Evolutionary conservation across 768 basidiomycete species (phyloP), one percentile per base, ranked within the genome.

Genomic region (Tremella yokohamensis): DNA sequence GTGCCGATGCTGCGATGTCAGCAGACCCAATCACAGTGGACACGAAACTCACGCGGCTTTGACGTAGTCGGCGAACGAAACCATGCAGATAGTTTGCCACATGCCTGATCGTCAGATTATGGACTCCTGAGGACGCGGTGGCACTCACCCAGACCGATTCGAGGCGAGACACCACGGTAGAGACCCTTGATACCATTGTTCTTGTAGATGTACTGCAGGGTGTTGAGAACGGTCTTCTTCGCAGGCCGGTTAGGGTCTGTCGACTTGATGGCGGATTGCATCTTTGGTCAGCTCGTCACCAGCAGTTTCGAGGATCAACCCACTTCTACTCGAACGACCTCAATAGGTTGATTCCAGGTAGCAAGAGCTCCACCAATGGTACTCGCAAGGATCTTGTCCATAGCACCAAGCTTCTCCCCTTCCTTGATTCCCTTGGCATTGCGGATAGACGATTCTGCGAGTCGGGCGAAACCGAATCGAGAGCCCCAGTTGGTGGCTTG

Each of bases 341-440:
- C 93, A 60, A 97, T 96, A 40, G 92, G 94, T 75, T 98, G 96
- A 78, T 99, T 99, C 96, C 96, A 99, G 52, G 92, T 96, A 12
- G 90, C 94, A 61, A 98, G 79, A 44, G 96, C 93, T 78, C 96
- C 93, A 54, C 80, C 94, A 54, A 97, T 82, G 0, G 87, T 84
- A 16, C 91, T 93, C 8, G 92, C 82, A 34, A 87, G 56, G 68
- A 98, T 90, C 79, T 93, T 97, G 76, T 99, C 96, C 18, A 83
- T 13, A 6, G 89, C 84, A 58, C 84, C 80, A 44, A 90, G 80
- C 63, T 81, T 84, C 13, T 94, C 89, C 37, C 80, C 80, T 60
- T 92, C 89, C 47, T 81, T 78, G 75, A 90, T 87, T 57, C 93
- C 93, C 58, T 84, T 85, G 53, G 85, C 75, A 58, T 83, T 84